phyloP scores from a whole-genome alignment of 1,284 basidiomycete species.

The Ustilago nuda region DNA sequence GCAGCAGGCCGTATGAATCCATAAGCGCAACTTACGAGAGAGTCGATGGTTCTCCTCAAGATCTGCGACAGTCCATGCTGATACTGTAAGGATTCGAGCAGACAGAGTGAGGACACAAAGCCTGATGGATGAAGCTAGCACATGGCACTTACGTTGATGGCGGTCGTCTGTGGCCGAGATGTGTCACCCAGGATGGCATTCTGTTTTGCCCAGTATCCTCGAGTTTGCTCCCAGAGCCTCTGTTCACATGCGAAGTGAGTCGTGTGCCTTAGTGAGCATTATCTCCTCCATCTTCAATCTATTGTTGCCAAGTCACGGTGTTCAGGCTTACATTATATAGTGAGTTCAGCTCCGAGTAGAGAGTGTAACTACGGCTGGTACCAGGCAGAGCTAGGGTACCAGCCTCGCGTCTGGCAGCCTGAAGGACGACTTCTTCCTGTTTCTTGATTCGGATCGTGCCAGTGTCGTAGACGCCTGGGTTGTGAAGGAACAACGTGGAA shows the following conservation, averaged over 20 bases:
- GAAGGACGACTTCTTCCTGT: neutral
- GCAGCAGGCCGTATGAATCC: neutral
- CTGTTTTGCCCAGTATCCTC: neutral
- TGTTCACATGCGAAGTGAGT: neutral
- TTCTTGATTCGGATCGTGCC: neutral
- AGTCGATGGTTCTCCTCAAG: slow-evolving; percentile 10
- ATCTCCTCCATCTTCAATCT: neutral
- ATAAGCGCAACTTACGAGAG: slow-evolving; percentile 13
- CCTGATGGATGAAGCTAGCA: neutral
- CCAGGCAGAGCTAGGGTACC: slow-evolving; percentile 1
- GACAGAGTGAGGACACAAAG: neutral
- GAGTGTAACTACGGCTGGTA: neutral
- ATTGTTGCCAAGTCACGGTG: neutral
- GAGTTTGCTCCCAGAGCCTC: neutral
- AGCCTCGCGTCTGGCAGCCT: neutral
- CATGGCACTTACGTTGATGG: neutral
- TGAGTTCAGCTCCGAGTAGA: slow-evolving; percentile 14
- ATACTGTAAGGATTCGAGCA: slow-evolving; percentile 6
- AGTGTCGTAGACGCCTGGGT: slow-evolving; percentile 30
- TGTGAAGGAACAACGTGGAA: neutral
- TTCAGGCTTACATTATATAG: slow-evolving; percentile 17
- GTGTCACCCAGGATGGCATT: neutral
- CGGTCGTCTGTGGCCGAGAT: neutral
- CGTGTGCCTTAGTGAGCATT: neutral
- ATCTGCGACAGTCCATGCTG: slow-evolving; percentile 31